Evolutionary conservation across 768 basidiomycete species (phyloP).

Genomic region (Rossbeevera mucosa): DNA sequence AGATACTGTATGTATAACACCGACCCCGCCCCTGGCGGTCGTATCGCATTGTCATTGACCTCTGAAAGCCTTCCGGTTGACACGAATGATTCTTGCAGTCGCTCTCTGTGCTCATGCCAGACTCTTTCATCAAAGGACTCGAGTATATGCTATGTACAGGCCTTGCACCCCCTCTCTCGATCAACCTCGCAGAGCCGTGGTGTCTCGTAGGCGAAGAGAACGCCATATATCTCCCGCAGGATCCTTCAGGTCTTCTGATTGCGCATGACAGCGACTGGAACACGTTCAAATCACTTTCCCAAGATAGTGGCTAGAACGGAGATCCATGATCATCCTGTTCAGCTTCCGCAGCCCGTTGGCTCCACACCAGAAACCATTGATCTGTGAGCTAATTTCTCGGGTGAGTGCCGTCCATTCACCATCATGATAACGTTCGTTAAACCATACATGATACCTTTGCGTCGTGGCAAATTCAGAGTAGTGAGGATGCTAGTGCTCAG

Average conservation of each 20-base stretch:
- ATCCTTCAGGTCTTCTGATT: background rate
- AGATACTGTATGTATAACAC: background rate
- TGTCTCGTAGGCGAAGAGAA: background rate
- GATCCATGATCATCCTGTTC: background rate
- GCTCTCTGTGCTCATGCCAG: background rate
- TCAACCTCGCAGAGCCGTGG: background rate
- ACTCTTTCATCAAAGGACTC: background rate
- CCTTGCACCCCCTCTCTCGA: background rate
- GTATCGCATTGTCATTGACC: background rate
- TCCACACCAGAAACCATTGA: background rate
- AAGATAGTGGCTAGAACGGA: background rate
- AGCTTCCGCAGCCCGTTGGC: background rate
- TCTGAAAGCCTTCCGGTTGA: background rate
- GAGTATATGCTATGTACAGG: background rate
- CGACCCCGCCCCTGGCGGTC: background rate
- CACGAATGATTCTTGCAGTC: background rate
- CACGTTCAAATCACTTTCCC: background rate
- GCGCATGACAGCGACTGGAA: background rate
- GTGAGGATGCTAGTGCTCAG: no score
- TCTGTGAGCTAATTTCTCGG: slow-evolving; percentile 12
- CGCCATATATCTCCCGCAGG: background rate
- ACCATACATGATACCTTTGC: background rate
- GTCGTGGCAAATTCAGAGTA: slow-evolving; percentile 4
- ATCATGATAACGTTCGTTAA: background rate
- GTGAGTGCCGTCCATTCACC: slow-evolving; percentile 1